Evolutionary conservation across 768 basidiomycete species (phyloP).

Genomic region (Collybia nuda): DNA sequence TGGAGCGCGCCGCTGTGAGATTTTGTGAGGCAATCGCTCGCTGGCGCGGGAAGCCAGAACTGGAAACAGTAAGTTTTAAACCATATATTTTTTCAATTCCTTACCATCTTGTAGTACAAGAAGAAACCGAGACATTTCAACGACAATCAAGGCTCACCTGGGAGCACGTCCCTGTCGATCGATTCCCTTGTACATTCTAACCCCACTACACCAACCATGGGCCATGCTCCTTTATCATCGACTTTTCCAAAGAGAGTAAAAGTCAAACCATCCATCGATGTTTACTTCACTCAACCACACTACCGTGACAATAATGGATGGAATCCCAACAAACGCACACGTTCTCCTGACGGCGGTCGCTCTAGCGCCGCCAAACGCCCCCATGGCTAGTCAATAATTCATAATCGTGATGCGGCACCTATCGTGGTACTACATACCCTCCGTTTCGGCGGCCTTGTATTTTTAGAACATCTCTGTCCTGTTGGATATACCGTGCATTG

Average conservation of each 20-base stretch:
- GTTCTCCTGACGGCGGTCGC: slow-evolving; percentile 18
- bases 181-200: slow-evolving; percentile 72
- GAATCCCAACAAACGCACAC: slow-evolving; percentile 22
- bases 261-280: slow-evolving; percentile 43
- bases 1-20: slow-evolving; percentile 74
- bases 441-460: too few relatives aligned
- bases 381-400: not conserved
- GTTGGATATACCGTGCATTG: slow-evolving; percentile 11
- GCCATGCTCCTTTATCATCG: slow-evolving; percentile 15
- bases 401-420: slow-evolving; percentile 6
- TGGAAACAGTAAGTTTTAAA: slow-evolving; percentile 59
- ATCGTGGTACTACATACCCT: slow-evolving; percentile 8
- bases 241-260: slow-evolving; percentile 10
- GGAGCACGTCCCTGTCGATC: slow-evolving; percentile 49
- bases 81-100: slow-evolving; percentile 16
- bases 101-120: slow-evolving; percentile 43
- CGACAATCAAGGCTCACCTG: slow-evolving; percentile 26
- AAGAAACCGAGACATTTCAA: slow-evolving; percentile 41
- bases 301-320: slow-evolving; percentile 13
- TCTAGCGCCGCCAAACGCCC: slow-evolving; percentile 17
- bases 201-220: slow-evolving; percentile 54
- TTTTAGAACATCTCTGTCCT: slow-evolving; percentile 2
- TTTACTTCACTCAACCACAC: slow-evolving; percentile 39
- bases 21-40: slow-evolving; percentile 81
- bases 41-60: slow-evolving; percentile 85